Conservation (phyloP, 129 eudicot genomes). For the Lactuca sativa region DNA sequence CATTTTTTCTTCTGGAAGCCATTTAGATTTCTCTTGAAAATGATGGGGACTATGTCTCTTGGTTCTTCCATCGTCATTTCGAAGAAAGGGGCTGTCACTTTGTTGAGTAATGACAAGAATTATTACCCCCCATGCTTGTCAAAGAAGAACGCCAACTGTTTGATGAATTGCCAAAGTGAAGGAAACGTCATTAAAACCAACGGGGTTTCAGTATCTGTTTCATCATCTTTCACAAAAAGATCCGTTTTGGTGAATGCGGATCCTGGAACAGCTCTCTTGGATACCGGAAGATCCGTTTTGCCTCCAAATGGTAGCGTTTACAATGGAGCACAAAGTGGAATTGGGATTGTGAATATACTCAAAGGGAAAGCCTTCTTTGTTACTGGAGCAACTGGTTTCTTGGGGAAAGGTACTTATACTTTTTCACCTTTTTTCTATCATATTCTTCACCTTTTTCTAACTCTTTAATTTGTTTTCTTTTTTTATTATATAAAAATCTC, state of each 20-base stretch:
- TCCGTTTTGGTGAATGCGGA: slow-evolving; percentile 42
- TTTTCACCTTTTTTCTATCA: neutral
- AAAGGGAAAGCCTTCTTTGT: slow-evolving; percentile 69
- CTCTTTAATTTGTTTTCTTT: neutral
- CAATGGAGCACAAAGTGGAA: slow-evolving; percentile 46
- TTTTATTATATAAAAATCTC: neutral
- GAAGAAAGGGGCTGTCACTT: slow-evolving; percentile 15
- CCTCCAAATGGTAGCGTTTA: slow-evolving; percentile 56
- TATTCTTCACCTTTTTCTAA: slow-evolving; percentile 9
- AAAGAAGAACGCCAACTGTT: slow-evolving; percentile 29
- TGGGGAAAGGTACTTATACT: slow-evolving; percentile 70
- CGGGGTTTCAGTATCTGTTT: slow-evolving; percentile 39
- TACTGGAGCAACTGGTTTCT: slow-evolving; percentile 93
- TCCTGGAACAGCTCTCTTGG: slow-evolving; percentile 45
- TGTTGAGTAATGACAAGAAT: slow-evolving; percentile 20
- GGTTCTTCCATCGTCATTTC: slow-evolving; percentile 45
- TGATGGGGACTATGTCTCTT: slow-evolving; percentile 80
- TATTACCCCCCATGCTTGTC: slow-evolving; percentile 23
- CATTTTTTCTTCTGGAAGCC: slow-evolving; percentile 27
- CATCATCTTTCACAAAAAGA: slow-evolving; percentile 28
- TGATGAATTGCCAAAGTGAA: slow-evolving; percentile 65
- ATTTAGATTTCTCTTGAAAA: slow-evolving; percentile 42
- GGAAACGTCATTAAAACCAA: slow-evolving; percentile 44
- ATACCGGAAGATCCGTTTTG: slow-evolving; percentile 48
- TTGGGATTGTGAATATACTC: slow-evolving; percentile 81